A percentile compares a stretch with the other conserved stretches of the same genome.
Evolutionary conservation across 805 yeast genomes (phyloP).

Genomic region (Metschnikowia hibisci): DNA sequence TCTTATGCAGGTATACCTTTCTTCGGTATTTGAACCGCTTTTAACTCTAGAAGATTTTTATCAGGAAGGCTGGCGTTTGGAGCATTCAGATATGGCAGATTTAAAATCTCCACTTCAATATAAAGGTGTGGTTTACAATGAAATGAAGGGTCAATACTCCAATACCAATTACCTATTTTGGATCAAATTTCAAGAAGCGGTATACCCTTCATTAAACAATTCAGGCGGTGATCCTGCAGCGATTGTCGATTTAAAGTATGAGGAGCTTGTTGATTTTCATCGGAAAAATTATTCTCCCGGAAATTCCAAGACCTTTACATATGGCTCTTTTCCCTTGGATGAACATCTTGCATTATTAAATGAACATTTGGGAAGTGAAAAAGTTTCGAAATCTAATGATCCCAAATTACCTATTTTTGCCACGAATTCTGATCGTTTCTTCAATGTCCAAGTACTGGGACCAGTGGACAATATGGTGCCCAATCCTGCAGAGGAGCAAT

Average conservation of each 20-base stretch:
- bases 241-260: slow-evolving; percentile 71
- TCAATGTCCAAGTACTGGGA: slow-evolving; percentile 45
- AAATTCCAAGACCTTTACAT: slow-evolving; percentile 80
- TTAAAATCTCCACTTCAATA: slow-evolving; percentile 58
- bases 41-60: slow-evolving; percentile 74
- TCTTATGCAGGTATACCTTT: slow-evolving; percentile 81
- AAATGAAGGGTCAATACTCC: slow-evolving; percentile 96
- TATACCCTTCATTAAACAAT: slow-evolving; percentile 81
- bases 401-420: slow-evolving; percentile 48
- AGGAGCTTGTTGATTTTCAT: slow-evolving; percentile 78
- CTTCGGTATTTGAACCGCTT: slow-evolving; percentile 80
- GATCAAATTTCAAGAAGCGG: slow-evolving; percentile 74
- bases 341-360: slow-evolving; percentile 58
- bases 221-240: slow-evolving; percentile 91
- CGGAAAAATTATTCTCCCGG: slow-evolving; percentile 79
- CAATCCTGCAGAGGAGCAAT: slow-evolving; percentile 67
- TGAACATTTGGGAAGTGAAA: slow-evolving; percentile 21
- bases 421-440: slow-evolving; percentile 9
- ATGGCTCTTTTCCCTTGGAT: slow-evolving; percentile 70
- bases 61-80: slow-evolving; percentile 98
- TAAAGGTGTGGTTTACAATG: slow-evolving; percentile 96
- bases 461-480: slow-evolving; percentile 61
- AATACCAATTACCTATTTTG: slow-evolving; percentile 83
- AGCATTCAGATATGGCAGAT: slow-evolving; percentile 61
- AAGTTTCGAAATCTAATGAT: slow-evolving; percentile 10